Base-by-base conservation (phyloP, 345 rosid species). In the Gossypium thurberi region DNA sequence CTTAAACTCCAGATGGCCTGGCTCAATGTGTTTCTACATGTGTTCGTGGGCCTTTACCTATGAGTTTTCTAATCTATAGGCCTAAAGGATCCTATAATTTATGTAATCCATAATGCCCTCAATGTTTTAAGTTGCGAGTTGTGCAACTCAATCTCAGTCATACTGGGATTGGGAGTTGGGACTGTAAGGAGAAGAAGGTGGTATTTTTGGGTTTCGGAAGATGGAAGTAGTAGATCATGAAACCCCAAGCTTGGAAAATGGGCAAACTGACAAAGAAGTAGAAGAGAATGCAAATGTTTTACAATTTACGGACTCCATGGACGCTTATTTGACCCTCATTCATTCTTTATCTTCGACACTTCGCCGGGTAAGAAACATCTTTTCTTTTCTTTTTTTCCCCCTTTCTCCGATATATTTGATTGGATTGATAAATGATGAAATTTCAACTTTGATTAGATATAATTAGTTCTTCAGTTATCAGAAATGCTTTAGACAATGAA, bases 301-400 rank as follows among this genome's bases (percentile, higher is more conserved):
- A 74, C 85, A 79, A 55, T 89, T 95, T 74, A 81, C 89, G 69
- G 99, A 95, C 87, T 95, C 98, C 21, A 14, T 84, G 73, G 99
- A 95, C 58, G 74, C 65, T 28, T 95, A 95, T 74, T 70, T 89
- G 25, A 78, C 82, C 26, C 86, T 87, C 3, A 65, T 82, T 75
- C 91, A 86, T 75, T 89, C 92, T 74, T 42, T 89, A 66, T 89
- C 86, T 77, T 85, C 89, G 2, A 79, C 84, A 21, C 96, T 95
- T 68, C 86, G 97, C 58, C 89, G 91, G 97, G 99, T 92, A 75
- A 77, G 3, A 6, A 20, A 56, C 4, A 2, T 25, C 1, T 2
- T 55, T 37, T 10, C 62, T 4, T 21, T 11, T 37, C 17, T 58
- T 50, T 62, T 70, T 37, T 25, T 14, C 8, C 7, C 7, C 40